Conservation (phyloP, 768 basidiomycete species). For the Scleroderma citrinum region DNA sequence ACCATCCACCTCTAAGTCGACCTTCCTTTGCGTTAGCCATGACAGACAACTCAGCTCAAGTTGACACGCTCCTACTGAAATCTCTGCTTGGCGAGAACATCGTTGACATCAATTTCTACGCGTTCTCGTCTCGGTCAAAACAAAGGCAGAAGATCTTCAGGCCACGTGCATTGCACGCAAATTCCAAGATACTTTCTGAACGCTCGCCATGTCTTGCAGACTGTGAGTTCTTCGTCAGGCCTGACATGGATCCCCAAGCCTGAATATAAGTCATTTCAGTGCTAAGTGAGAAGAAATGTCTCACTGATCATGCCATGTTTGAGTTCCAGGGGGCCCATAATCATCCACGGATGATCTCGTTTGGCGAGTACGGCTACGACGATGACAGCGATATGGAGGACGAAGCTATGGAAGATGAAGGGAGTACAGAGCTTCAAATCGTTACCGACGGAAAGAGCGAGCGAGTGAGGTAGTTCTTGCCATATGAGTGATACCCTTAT, state of each 20-base stretch:
- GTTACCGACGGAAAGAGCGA: no score
- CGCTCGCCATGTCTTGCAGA: slow-evolving; percentile 12
- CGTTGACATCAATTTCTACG: slow-evolving; percentile 16
- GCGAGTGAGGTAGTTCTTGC: no score
- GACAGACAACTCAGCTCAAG: slow-evolving; percentile 3
- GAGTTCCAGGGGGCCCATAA: slow-evolving; percentile 2
- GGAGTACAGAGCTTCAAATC: neutral
- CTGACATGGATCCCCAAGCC: neutral
- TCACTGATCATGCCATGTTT: neutral
- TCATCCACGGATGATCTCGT: neutral
- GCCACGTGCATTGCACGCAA: slow-evolving; percentile 12
- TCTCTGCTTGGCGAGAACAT: slow-evolving; percentile 9
- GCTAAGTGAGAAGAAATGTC: neutral
- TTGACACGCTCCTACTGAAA: slow-evolving; percentile 2
- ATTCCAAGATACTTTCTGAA: slow-evolving; percentile 8
- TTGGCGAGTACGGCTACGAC: slow-evolving; percentile 15
- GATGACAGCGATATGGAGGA: slow-evolving; percentile 24
- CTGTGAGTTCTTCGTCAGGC: slow-evolving; percentile 6
- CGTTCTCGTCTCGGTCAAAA: slow-evolving; percentile 13
- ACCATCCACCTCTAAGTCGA: neutral
- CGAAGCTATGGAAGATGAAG: slow-evolving; percentile 5
- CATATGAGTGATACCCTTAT: neutral
- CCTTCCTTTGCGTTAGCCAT: neutral
- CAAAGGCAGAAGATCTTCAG: slow-evolving; percentile 1
- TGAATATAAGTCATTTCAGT: neutral